Base-by-base conservation (phyloP, 768 basidiomycete species). In the Lentinula aciculospora region DNA sequence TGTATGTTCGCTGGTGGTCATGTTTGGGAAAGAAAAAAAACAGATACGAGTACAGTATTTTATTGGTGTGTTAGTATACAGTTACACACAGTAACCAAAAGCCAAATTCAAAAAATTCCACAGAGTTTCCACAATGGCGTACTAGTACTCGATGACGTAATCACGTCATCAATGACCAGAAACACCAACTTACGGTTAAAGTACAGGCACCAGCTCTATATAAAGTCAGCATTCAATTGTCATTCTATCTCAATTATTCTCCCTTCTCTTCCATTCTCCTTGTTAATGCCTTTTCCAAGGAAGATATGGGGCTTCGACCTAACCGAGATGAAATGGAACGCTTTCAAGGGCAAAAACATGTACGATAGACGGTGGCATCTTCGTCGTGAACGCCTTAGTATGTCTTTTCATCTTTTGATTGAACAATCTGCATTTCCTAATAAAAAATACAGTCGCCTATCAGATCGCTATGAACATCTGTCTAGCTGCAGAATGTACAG, bases 251-350 rank as follows among this genome's bases (percentile, higher is more conserved):
- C 27, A 8, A 31, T 19, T 32, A 31, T 29, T 31, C 3, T 31
- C 15, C 28, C 32, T 36, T n/a, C 27, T 8, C 54, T 15, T 34
- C 15, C 3, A 12, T 7, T 31, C 34, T 23, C 17, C 15, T 32
- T 9, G 17, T 19, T 29, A 40, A 55, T 55, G 54, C 39, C 39
- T 19, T 55, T 55, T 46, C 42, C 39, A 31, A 57, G 17, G 23
- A 57, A 17, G 13, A 72, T 72, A 15, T 71, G 68, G 68, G 71
- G 72, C 9, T 73, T 74, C 53, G 65, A 72, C 47, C 64, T 74
- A 5, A 70, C 71, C 0, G 65, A 71, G 51, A 72, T 73, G 68
- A 63, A 61, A 28, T 71, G 68, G 70, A 58, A 60, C 39, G 69
- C 72, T 2, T 71, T 74, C 58, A 46, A 63, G n/a, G 58, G 60